Base-by-base conservation (phyloP, 192 early-diverging fungal genomes). In the Coemansia sp. region DNA sequence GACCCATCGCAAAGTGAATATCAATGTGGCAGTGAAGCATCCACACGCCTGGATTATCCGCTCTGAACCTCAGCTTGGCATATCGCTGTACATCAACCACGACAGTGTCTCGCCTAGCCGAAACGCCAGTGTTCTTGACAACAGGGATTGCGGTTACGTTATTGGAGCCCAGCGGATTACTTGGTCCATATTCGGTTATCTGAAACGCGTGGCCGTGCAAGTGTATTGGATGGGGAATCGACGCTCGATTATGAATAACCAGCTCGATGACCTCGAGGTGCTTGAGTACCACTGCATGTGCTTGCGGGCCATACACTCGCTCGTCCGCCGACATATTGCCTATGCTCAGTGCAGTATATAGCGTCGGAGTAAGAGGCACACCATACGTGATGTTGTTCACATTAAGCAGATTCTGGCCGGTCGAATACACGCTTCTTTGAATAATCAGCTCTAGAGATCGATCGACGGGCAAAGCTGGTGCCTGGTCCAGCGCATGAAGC, bases 171-270 rank as follows among this genome's bases (percentile, higher is more conserved):
- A 70, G 74, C 41, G 74, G 74, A 7, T 85, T 82, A 22, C 92
- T 80, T 62, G 67, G 71, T 3, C 68, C 68, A 11, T 64, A 67
- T 40, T 75, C 70, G 19, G 53, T 62, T 24, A 96, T 80, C 71
- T 93, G 91, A 86, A 96, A 96, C 4, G 66, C 68, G 59, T 94
- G 91, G 9, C 93, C 92, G 79, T 96, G 93, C 27, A 93, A 73
- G 79, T 96, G 93, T 74, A 94, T 78, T 45, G 87, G 66, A 39
- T 96, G 93, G 19, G 70, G 75, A 40, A 89, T 86, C 22, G 67
- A 41, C 62, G 89, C 89, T 19, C 83, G 60, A 70, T 94, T 96
- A 69, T 85, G 86, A 63, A 94, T 81, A 27, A 84, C 73, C 49
- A 94, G 74, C 68, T 94, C 88, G 27, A 91, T 56, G 29, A 86